These are phyloP conservation scores for Penicillium janthinellum DNA, from an alignment of 2,329 filamentous ascomycete genomes.

Conservation along the genomic window DNA sequence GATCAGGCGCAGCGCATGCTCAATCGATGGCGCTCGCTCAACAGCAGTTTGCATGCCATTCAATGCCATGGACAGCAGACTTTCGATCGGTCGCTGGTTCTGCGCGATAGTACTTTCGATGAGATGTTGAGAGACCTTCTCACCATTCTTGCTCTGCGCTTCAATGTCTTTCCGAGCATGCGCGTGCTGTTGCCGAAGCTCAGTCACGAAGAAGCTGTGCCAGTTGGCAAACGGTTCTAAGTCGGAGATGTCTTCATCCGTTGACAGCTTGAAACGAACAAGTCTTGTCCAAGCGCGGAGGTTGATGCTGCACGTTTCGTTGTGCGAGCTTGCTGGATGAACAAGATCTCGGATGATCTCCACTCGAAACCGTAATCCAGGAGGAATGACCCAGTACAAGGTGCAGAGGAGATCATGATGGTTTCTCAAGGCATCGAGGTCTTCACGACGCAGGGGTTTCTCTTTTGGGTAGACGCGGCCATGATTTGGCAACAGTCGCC, in stretches of 20 bases:
- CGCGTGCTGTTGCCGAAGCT: conserved; percentile 57
- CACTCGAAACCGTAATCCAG: conserved; percentile 55
- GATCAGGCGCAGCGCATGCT: conserved; percentile 48
- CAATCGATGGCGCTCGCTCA: conserved; percentile 41
- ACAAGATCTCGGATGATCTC: conserved; percentile 57
- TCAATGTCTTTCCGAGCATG: conserved; percentile 61
- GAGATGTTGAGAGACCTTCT: conserved; percentile 48
- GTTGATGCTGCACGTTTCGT: conserved; percentile 61
- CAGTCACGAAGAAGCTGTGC: conserved; percentile 56
- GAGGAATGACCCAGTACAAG: conserved; percentile 60
- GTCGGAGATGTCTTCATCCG: conserved; percentile 48
- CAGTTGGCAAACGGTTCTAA: conserved; percentile 56
- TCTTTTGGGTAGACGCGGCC: conserved; percentile 63
- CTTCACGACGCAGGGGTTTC: conserved; percentile 53
- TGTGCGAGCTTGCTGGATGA: conserved; percentile 59
- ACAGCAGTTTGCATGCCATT: conserved; percentile 54
- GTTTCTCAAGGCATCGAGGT: conserved; percentile 61
- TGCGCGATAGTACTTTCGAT: conserved; percentile 56
- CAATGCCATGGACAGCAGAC: conserved; percentile 56
- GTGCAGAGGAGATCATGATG: conserved; percentile 64
- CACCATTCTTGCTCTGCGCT: conserved; percentile 47
- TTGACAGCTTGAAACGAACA: conserved; percentile 59
- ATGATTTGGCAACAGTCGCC: conserved; percentile 62
- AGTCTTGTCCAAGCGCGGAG: conserved; percentile 61
- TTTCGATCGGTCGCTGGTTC: conserved; percentile 61